Evolutionary conservation across 257 asterid genomes (phyloP), one percentile per base, ranked within the genome.

Genomic region (Solanum sitiens): DNA sequence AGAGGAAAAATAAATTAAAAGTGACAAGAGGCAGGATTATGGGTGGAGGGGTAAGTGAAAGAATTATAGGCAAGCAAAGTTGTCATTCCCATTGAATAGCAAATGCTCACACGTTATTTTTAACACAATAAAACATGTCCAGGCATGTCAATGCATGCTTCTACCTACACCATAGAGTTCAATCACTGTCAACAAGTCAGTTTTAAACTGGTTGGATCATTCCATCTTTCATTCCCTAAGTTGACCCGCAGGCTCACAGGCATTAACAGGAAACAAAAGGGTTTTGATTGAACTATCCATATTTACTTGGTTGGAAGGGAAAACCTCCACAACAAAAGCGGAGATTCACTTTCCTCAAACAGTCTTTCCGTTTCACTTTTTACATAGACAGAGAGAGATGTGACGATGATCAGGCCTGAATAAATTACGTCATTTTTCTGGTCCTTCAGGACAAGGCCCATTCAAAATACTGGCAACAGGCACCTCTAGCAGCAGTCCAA

Each of bases 401-500:
- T 13, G 68, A 68, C 42, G 79, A 68, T 42, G 42, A 85, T 68
- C 35, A 74, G 13, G 68, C 45, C 45, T 5, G 85, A 82, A 80
- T 80, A 80, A 47, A 63, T 82, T 44, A 86, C 2, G 67, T 71
- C 65, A 20, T n/a, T 74, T 73, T 50, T 33, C 30, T n/a, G 27
- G 67, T 47, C 47, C 20, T 77, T 93, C 89, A 94, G 44, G 91
- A 85, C 68, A 93, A 90, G 71, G 92, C 94, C 97, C 96, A 94
- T 89, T 94, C 94, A 37, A 95, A 95, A 92, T 90, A 95, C 53
- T 92, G 94, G 95, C 98, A 95, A 85, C 95, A 97, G 85, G 97
- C 95, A 63, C 98, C 98, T 87, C 95, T 92, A 44, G 93, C 93
- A 88, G 94, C 93, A 87, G 96, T 94, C 98, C 98, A 95, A 87